These are phyloP conservation scores for Exophiala phaeomuriformis DNA, from an alignment of 2,329 filamentous ascomycete genomes.

Conservation along the genomic window DNA sequence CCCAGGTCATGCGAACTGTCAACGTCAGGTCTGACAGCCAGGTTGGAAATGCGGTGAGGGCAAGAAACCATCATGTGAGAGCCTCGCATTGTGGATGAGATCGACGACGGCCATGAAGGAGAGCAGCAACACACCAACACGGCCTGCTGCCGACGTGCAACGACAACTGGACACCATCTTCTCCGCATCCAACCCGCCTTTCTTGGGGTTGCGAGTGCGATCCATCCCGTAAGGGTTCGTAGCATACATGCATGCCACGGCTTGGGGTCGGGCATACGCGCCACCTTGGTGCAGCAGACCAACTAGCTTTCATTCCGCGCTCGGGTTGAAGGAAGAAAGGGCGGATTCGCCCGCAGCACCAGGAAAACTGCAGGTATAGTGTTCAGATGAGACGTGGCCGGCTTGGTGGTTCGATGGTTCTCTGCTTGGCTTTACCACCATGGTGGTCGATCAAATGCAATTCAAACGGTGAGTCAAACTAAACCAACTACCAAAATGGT, in stretches of 20 bases:
- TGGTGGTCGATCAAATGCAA: conserved; percentile 15
- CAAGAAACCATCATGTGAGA: conserved; percentile 15
- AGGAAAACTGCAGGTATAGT: background rate
- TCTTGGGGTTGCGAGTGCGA: background rate
- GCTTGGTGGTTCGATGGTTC: conserved; percentile 1
- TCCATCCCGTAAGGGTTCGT: background rate
- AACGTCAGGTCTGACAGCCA: background rate
- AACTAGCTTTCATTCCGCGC: too few species aligned
- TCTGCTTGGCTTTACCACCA: conserved; percentile 17
- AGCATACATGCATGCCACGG: background rate
- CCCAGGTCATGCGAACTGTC: background rate
- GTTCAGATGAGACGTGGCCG: background rate
- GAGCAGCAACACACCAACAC: background rate
- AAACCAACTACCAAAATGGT: too few species aligned
- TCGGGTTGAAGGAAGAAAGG: too few species aligned
- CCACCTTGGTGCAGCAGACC: too few species aligned
- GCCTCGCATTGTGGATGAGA: background rate
- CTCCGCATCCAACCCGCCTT: background rate
- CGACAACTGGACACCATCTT: background rate
- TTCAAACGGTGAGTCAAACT: too few species aligned
- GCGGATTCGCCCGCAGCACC: too few species aligned
- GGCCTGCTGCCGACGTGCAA: conserved; percentile 1
- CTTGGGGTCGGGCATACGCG: too few species aligned
- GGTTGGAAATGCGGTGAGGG: conserved; percentile 20
- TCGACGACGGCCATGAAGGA: background rate